A percentile compares a stretch with the other conserved stretches of the same genome.
Conservation (phyloP, 2,329 filamentous ascomycete genomes). For the Atkinsonella texensis region DNA sequence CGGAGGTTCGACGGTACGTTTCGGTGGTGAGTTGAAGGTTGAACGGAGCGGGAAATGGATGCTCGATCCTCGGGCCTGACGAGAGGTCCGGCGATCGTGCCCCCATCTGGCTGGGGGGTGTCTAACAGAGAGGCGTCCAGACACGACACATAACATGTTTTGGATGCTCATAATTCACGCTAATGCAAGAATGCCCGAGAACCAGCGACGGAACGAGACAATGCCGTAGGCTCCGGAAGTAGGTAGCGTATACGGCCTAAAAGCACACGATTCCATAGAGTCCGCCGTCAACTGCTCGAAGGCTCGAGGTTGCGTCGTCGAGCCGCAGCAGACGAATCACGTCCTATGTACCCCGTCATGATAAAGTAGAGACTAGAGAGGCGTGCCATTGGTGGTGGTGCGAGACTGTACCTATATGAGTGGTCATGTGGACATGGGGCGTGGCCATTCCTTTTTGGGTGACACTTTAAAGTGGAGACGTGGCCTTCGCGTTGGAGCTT, state of each 20-base stretch:
- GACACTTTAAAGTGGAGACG: not conserved
- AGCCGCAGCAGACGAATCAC: not conserved
- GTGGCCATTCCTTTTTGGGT: too few relatives aligned
- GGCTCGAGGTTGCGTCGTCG: not conserved
- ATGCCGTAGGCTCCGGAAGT: not conserved
- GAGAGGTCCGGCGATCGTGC: constrained; percentile 8
- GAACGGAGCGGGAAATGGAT: constrained; percentile 7
- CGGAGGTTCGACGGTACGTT: constrained; percentile 6
- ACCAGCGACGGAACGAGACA: not conserved
- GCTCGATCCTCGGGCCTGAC: constrained; percentile 8
- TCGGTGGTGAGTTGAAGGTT: constrained; percentile 7
- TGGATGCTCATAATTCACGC: not conserved
- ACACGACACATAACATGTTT: not conserved
- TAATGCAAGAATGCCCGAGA: not conserved
- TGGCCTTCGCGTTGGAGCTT: not conserved
- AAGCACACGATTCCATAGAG: not conserved
- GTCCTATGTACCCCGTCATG: too few relatives aligned
- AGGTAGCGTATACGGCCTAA: not conserved
- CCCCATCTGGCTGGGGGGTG: constrained; percentile 2
- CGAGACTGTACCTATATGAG: not conserved
- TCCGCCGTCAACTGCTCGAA: not conserved
- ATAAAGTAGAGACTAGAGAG: not conserved
- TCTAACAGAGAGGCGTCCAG: not conserved
- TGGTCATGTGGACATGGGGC: not conserved
- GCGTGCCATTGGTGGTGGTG: not conserved